Evolutionary conservation across 2,329 filamentous ascomycete species (phyloP).

Genomic region (Sporothrix mexicana): DNA sequence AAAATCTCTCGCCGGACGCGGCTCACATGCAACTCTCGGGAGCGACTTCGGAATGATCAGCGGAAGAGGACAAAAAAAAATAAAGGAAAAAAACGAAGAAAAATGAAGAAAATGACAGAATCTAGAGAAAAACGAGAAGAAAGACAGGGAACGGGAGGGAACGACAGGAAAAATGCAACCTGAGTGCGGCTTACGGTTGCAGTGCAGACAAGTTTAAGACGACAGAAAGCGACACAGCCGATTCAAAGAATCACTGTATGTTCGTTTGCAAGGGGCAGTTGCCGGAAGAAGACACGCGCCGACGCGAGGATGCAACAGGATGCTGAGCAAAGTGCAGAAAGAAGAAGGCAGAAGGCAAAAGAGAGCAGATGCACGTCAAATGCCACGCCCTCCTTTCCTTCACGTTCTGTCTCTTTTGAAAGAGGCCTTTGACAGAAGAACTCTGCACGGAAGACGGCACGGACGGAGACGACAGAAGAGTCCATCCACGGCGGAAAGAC

Average conservation of each 20-base stretch:
- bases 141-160: background rate
- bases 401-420: too few relatives aligned
- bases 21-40: conserved; percentile 32
- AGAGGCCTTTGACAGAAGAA: too few relatives aligned
- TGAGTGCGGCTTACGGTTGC: background rate
- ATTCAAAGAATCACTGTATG: conserved; percentile 2
- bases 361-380: background rate
- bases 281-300: conserved; percentile 13
- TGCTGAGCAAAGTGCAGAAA: background rate
- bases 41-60: conserved; percentile 27
- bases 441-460: background rate
- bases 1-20: conserved; percentile 9
- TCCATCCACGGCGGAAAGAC: too few relatives aligned
- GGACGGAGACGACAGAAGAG: too few relatives aligned
- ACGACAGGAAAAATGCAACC: background rate
- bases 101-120: background rate
- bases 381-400: background rate
- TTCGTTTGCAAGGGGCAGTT: background rate
- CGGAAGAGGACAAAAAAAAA: background rate
- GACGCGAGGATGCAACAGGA: background rate
- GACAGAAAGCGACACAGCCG: conserved; percentile 4
- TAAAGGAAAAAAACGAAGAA: background rate
- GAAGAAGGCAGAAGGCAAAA: too few relatives aligned
- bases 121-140: background rate
- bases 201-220: background rate